Percentiles rank a stretch among this genome's conserved stretches.
Evolutionary conservation across 208 protist species (phyloP).

Genomic region (Strigomonas culicis): DNA sequence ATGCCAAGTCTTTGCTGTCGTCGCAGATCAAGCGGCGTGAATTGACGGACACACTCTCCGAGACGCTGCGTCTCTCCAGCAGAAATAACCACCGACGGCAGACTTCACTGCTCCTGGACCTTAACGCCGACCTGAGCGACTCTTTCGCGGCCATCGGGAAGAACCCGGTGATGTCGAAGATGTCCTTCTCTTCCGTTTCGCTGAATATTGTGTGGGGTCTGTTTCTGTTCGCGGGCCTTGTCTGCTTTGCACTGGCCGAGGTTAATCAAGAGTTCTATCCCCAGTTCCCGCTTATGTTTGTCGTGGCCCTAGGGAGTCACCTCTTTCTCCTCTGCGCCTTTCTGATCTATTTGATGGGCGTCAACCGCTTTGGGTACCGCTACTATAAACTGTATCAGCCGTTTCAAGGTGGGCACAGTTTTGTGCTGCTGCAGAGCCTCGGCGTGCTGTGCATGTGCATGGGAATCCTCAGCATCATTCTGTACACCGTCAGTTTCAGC

Average conservation of each 20-base stretch:
- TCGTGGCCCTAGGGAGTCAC: slow-evolving; percentile 32
- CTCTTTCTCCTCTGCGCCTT: slow-evolving; percentile 40
- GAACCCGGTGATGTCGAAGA: no score
- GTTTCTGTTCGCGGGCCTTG: slow-evolving; percentile 33
- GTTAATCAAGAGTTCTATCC: slow-evolving; percentile 43
- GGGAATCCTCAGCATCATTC: slow-evolving; percentile 18
- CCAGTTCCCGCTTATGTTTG: slow-evolving; percentile 50
- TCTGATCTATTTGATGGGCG: slow-evolving; percentile 50
- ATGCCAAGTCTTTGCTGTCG: no score
- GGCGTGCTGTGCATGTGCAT: slow-evolving; percentile 37
- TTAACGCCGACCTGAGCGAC: no score
- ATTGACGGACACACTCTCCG: no score
- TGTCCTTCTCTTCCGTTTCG: slow-evolving; percentile 53
- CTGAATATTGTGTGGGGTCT: slow-evolving; percentile 52
- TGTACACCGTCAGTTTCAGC: slow-evolving; percentile 35
- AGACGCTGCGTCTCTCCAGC: no score
- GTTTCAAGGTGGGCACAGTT: slow-evolving; percentile 63
- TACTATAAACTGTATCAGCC: slow-evolving; percentile 77
- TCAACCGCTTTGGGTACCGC: slow-evolving; percentile 30
- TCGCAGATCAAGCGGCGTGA: no score
- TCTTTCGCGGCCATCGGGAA: no score
- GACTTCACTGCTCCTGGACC: no score
- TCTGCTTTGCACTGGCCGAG: slow-evolving; percentile 53
- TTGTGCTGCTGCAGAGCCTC: slow-evolving; percentile 70
- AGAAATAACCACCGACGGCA: no score